Conservation (phyloP, 352 stramenopile genomes). For the Phytophthora syringae region DNA sequence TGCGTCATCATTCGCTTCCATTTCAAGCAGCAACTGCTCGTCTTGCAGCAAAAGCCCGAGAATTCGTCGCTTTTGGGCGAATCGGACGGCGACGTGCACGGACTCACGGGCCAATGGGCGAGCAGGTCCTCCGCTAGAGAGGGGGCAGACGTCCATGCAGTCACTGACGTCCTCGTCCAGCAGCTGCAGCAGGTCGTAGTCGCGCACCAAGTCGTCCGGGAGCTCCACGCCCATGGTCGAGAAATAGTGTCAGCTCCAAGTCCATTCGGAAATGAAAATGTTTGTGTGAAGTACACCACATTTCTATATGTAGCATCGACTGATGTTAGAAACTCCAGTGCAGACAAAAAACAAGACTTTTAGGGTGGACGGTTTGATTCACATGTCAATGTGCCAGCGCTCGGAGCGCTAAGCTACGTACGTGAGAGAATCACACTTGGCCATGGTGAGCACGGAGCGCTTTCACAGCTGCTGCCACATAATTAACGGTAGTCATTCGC, state of each 20-base stretch:
- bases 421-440: conserved; percentile 12
- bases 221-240: conserved; percentile 35
- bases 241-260: too few relatives aligned
- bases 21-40: conserved; percentile 33
- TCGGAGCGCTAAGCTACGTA: conserved; percentile 9
- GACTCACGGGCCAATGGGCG: conserved; percentile 4
- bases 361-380: conserved; percentile 25
- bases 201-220: conserved; percentile 36
- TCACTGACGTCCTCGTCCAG: conserved; percentile 28
- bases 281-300: too few relatives aligned
- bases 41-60: conserved; percentile 50
- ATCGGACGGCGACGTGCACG: background rate
- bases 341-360: background rate
- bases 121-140: conserved; percentile 12
- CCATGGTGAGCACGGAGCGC: conserved; percentile 33
- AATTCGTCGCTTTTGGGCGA: conserved; percentile 17
- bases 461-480: conserved; percentile 41
- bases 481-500: conserved; percentile 32
- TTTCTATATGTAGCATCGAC: too few relatives aligned
- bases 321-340: conserved; percentile 2
- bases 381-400: conserved; percentile 17
- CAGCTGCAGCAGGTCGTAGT: conserved; percentile 50
- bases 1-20: conserved; percentile 24
- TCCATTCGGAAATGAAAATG: too few relatives aligned
- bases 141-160: background rate